phyloP scores from a whole-genome alignment of 352 stramenopile species.

The Globisporangium nodosum region DNA sequence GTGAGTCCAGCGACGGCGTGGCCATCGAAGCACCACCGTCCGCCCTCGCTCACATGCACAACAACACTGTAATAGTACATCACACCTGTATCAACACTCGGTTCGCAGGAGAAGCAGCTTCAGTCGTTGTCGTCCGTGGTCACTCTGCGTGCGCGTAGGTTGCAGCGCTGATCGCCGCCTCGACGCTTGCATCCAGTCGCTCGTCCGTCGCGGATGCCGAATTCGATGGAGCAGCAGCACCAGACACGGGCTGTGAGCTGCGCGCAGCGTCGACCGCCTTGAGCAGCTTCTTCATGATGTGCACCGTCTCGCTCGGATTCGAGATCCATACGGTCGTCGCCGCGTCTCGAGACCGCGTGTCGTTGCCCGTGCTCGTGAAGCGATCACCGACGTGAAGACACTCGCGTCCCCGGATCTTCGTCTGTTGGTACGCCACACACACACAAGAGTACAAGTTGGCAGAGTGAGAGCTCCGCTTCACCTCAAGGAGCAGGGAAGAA shows the following conservation, averaged over 20 bases:
- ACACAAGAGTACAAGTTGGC: not conserved
- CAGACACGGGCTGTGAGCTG: not conserved
- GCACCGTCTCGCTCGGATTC: slow-evolving; percentile 91
- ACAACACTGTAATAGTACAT: not conserved
- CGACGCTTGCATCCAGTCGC: slow-evolving; percentile 45
- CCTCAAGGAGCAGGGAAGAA: not conserved
- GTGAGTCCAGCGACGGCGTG: no score
- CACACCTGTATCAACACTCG: not conserved
- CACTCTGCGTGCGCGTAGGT: slow-evolving; percentile 18
- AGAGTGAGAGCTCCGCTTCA: not conserved
- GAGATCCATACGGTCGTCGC: slow-evolving; percentile 95
- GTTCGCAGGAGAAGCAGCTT: no score
- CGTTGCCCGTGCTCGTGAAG: slow-evolving; percentile 85
- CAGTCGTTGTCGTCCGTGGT: no score
- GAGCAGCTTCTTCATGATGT: slow-evolving; percentile 93
- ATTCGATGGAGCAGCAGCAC: slow-evolving; percentile 7
- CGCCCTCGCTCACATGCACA: no score
- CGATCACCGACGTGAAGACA: slow-evolving; percentile 96
- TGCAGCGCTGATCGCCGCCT: slow-evolving; percentile 61
- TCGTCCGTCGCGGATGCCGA: slow-evolving; percentile 12
- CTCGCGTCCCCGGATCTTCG: slow-evolving; percentile 70
- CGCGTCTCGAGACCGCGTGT: slow-evolving; percentile 89
- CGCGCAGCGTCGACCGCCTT: slow-evolving; percentile 43
- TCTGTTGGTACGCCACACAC: slow-evolving; percentile 11
- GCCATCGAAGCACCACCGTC: no score